Percentiles rank a stretch among this genome's conserved stretches.
phyloP scores from a whole-genome alignment of 2,329 filamentous ascomycete genomes.

The Nannizziopsis arthrosporioides region DNA sequence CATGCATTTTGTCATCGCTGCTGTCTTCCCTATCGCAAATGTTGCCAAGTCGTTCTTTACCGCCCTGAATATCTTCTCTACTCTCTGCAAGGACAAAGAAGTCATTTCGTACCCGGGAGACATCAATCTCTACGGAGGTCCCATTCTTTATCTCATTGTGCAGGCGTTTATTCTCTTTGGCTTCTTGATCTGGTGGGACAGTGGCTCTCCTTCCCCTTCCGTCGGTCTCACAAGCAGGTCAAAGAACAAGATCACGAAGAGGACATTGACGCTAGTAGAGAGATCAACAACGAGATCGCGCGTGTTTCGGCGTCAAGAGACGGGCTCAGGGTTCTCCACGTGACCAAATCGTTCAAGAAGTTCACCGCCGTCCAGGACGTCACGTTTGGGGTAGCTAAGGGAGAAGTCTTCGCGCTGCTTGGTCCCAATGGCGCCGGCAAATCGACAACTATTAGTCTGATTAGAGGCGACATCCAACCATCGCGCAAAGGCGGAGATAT shows the following conservation, averaged over 20 bases:
- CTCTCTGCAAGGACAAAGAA: conserved; percentile 54
- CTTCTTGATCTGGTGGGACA: conserved; percentile 68
- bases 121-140: conserved; percentile 66
- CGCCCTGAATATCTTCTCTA: conserved; percentile 70
- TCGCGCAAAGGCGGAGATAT: conserved; percentile 62
- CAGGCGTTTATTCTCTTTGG: conserved; percentile 62
- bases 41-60: conserved; percentile 64
- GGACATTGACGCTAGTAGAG: conserved; percentile 38
- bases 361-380: conserved; percentile 79
- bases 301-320: conserved; percentile 52
- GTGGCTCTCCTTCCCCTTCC: conserved; percentile 49
- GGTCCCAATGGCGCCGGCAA: conserved; percentile 90
- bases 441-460: conserved; percentile 75
- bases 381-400: conserved; percentile 65
- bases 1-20: conserved; percentile 62
- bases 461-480: conserved; percentile 76
- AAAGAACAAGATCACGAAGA: conserved; percentile 36
- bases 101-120: conserved; percentile 57
- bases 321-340: conserved; percentile 64
- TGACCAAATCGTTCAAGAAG: conserved; percentile 67
- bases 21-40: conserved; percentile 65
- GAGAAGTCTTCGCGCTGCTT: conserved; percentile 78
- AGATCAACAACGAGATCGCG: conserved; percentile 53
- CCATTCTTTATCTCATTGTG: conserved; percentile 68
- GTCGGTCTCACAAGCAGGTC: conserved; percentile 38